A percentile compares a stretch with the other conserved stretches of the same genome.
Evolutionary conservation across 2,329 filamentous ascomycete genomes (phyloP).

Genomic region (Pezicula carpinea): DNA sequence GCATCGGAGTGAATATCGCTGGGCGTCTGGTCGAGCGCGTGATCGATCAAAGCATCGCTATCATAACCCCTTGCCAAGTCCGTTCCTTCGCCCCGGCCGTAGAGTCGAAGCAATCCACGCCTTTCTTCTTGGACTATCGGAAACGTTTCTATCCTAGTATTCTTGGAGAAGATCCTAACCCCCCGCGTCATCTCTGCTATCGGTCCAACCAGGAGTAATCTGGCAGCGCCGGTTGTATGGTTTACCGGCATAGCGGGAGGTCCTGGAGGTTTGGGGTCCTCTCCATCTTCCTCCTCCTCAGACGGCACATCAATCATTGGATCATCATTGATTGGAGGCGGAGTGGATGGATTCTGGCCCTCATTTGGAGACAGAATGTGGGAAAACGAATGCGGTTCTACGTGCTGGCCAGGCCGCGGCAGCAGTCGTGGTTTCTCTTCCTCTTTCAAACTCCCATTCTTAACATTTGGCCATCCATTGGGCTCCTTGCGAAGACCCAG

Average conservation of each 20-base stretch:
- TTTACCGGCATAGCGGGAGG: conserved; percentile 73
- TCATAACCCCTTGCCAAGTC: conserved; percentile 46
- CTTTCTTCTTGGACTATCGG: conserved; percentile 72
- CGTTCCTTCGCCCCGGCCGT: conserved; percentile 72
- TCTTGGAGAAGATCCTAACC: conserved; percentile 39
- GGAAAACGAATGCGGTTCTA: too few species aligned
- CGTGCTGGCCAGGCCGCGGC: too few species aligned
- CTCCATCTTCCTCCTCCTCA: conserved; percentile 42
- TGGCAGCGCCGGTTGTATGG: conserved; percentile 85
- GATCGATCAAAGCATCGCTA: conserved; percentile 29
- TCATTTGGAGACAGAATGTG: not conserved
- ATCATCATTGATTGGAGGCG: conserved; percentile 2
- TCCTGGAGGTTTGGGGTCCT: conserved; percentile 47
- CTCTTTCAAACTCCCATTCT: too few species aligned
- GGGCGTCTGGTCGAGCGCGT: conserved; percentile 36
- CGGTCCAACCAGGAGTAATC: conserved; percentile 68
- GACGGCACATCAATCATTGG: conserved; percentile 20
- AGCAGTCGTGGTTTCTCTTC: too few species aligned
- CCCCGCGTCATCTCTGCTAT: conserved; percentile 58
- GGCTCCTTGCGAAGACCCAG: too few species aligned
- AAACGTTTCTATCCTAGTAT: conserved; percentile 59
- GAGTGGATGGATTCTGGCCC: conserved; percentile 1
- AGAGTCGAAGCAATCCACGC: conserved; percentile 69
- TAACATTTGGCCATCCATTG: too few species aligned
- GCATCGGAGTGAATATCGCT: conserved; percentile 44